phyloP scores from a whole-genome alignment of 345 rosid genomes.

The Linum usitatissimum region DNA sequence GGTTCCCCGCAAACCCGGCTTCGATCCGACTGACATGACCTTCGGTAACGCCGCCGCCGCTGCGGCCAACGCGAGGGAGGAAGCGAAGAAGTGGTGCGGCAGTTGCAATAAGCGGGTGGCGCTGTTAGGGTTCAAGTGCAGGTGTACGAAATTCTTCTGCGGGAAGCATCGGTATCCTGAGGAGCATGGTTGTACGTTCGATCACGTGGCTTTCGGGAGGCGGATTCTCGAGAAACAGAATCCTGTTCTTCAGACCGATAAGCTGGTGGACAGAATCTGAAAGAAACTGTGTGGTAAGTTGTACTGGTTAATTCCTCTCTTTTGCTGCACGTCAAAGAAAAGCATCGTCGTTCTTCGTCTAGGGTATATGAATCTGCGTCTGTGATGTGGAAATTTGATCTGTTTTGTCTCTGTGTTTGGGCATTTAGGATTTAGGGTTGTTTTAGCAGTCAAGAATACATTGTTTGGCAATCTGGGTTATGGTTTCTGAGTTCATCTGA shows the following conservation, averaged over 20 bases:
- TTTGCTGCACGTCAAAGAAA: too few species aligned
- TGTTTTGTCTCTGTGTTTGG: too few species aligned
- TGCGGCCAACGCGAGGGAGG: not conserved
- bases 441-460: too few species aligned
- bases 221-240: constrained; percentile 6
- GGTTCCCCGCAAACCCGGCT: too few species aligned
- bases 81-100: constrained; percentile 14
- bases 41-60: not conserved
- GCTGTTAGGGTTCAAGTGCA: constrained; percentile 29
- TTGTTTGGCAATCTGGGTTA: too few species aligned
- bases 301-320: too few species aligned
- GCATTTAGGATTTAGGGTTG: too few species aligned
- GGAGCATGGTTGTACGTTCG: constrained; percentile 18
- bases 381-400: too few species aligned
- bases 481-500: too few species aligned
- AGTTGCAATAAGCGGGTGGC: constrained; percentile 34
- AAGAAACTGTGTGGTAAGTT: not conserved
- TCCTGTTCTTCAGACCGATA: constrained; percentile 9
- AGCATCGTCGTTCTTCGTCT: too few species aligned
- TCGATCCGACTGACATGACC: not conserved
- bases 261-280: constrained; percentile 9
- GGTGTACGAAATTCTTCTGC: constrained; percentile 19
- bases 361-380: too few species aligned
- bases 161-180: constrained; percentile 15
- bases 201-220: constrained; percentile 14